Evolutionary conservation across 2,329 filamentous ascomycete species (phyloP), one percentile per base, ranked within the genome.

Genomic region (Ceratocystiopsis brevicomis): DNA sequence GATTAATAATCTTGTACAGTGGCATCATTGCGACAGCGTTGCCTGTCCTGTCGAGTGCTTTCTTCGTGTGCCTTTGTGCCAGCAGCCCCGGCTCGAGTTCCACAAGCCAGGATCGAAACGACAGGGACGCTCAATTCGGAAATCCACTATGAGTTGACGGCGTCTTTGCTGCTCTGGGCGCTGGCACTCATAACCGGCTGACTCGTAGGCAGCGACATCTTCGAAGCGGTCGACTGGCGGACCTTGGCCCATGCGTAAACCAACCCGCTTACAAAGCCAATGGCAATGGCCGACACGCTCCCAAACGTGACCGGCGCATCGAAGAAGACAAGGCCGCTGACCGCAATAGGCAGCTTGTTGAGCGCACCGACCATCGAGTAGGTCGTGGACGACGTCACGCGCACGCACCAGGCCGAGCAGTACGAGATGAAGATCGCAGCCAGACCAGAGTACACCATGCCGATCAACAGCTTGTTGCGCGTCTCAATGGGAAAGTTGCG

Each of bases 401-500:
- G 87, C 50, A 98, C 92, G 59, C 90, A 96, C 90, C 90, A 98
- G 35, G 90, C 90, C 15, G 88, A 95, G 57, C 86, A 92, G 71
- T 98, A 98, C n/a, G 88, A 96, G 61, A 98, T 98, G 65, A 95
- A 94, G 56, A 96, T 87, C 41, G 87, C 83, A 34, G 78, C 87
- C 43, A 95, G 69, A 47, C 90, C 90, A 6, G 90, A 95, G 62
- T 96, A 81, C 55, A 96, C 66, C 83, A 96, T 95, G 56, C 87
- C 83, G 47, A 81, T 64, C 52, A 93, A 71, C 53, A 95, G 76
- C 53, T 68, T 73, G 61, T 84, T 90, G 53, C 87, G 81, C 33
- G 76, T 68, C 50, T 80, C 81, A n/a, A 66, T 53, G 3, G 90
- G 90, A 67, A 98, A 98, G 69, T 96, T 96, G 61, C 71, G 76